Conservation (phyloP, 176 grass and related monocot species). For the Ensete ventricosum region DNA sequence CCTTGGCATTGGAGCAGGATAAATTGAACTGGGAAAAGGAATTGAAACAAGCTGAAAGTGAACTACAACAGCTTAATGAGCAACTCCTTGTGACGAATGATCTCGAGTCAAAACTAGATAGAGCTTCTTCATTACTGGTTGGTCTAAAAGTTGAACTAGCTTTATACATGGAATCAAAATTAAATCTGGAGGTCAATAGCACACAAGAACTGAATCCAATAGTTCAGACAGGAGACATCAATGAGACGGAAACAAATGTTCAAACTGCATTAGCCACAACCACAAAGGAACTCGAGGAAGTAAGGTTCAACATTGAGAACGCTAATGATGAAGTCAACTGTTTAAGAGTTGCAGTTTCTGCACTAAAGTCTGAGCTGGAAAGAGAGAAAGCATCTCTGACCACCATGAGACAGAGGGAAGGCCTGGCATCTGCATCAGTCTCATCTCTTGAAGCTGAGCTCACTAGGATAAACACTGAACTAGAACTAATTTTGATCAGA, state of each 20-base stretch:
- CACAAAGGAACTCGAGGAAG: constrained; percentile 12
- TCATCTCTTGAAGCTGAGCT: constrained; percentile 11
- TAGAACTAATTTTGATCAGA: constrained; percentile 3
- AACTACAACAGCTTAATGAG: constrained; percentile 38
- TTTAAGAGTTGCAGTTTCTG: constrained; percentile 2
- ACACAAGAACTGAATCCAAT: neutral
- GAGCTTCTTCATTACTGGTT: constrained; percentile 32
- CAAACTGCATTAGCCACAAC: constrained; percentile 9
- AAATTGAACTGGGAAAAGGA: constrained; percentile 52
- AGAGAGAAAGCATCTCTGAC: neutral
- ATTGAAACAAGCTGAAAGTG: constrained; percentile 42
- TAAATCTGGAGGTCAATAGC: neutral
- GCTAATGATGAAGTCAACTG: constrained; percentile 9
- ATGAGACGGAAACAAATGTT: neutral
- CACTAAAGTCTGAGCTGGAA: constrained; percentile 11
- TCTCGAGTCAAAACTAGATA: constrained; percentile 42
- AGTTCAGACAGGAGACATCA: neutral
- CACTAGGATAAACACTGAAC: constrained; percentile 1
- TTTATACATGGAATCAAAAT: constrained; percentile 29
- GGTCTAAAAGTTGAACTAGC: constrained; percentile 37
- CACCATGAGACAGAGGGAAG: constrained; percentile 2
- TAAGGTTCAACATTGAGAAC: neutral
- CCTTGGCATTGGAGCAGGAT: constrained; percentile 47
- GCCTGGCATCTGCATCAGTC: neutral
- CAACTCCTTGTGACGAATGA: constrained; percentile 26